These are phyloP conservation scores for Sorghum bicolor DNA, from an alignment of 176 grass and related monocot species.

Conservation along the genomic window Sorghum_bicolor_NCBIv3 NC_012872.2:36111001-36111500, in stretches of 20 bases:
- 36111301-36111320: slow-evolving; percentile 74
- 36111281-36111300: slow-evolving; percentile 95
- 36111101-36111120: not conserved
- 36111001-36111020: not conserved
- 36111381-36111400: slow-evolving; percentile 89
- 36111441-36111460: slow-evolving; percentile 26
- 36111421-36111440: slow-evolving; percentile 62
- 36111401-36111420: slow-evolving; percentile 84
- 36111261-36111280: slow-evolving; percentile 78
- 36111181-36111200: slow-evolving; percentile 8
- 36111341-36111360: slow-evolving; percentile 86
- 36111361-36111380: slow-evolving; percentile 99
- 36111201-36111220: not conserved
- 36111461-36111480: not conserved
- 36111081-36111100: not conserved
- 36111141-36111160: not conserved
- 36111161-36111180: slow-evolving; percentile 5
- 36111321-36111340: slow-evolving; percentile 87
- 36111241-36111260: slow-evolving; percentile 55
- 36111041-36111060: not conserved
- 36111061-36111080: not conserved
- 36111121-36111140: not conserved
- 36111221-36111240: slow-evolving; percentile 66
- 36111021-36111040: not conserved
- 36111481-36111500: slow-evolving; percentile 1